A percentile compares a stretch with the other conserved stretches of the same genome.
Conservation (phyloP, 352 stramenopile species). For the Plasmopara muralis region DNA sequence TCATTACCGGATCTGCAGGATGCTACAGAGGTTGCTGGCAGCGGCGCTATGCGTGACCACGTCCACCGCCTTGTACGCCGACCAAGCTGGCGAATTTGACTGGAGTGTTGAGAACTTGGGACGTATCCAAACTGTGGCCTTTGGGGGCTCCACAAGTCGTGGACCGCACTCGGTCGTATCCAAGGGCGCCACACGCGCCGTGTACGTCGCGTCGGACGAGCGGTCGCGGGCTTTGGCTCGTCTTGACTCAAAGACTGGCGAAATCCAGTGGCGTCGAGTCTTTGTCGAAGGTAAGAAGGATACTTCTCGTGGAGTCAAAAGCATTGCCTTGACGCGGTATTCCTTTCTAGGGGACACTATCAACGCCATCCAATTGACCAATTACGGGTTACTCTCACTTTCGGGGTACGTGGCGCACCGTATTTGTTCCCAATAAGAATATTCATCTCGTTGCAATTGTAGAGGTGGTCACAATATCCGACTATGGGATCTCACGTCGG, state of each 20-base stretch:
- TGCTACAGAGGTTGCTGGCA: constrained; percentile 18
- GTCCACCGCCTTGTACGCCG: constrained; percentile 47
- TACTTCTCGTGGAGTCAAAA: constrained; percentile 1
- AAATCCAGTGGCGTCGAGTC: constrained; percentile 72
- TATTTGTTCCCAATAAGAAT: not conserved
- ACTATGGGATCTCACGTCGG: constrained; percentile 58
- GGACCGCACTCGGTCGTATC: constrained; percentile 27
- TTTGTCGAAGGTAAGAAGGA: constrained; percentile 34
- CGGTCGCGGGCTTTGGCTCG: constrained; percentile 53
- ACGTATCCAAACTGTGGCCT: constrained; percentile 38
- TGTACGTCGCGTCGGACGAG: constrained; percentile 69
- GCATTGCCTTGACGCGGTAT: constrained; percentile 4
- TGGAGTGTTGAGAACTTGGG: constrained; percentile 67
- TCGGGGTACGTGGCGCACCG: constrained; percentile 41
- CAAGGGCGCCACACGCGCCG: constrained; percentile 35
- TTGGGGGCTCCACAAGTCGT: constrained; percentile 39
- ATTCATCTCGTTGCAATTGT: not conserved
- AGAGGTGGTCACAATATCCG: constrained; percentile 52
- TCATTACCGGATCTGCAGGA: not conserved
- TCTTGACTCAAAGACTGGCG: constrained; percentile 59
- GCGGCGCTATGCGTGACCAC: constrained; percentile 23
- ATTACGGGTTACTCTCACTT: constrained; percentile 54
- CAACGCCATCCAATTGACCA: constrained; percentile 63
- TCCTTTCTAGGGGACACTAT: constrained; percentile 42
- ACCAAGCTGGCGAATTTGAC: constrained; percentile 76